Evolutionary conservation across 2,329 filamentous ascomycete species (phyloP).

Genomic region (Aspergillus brasiliensis): DNA sequence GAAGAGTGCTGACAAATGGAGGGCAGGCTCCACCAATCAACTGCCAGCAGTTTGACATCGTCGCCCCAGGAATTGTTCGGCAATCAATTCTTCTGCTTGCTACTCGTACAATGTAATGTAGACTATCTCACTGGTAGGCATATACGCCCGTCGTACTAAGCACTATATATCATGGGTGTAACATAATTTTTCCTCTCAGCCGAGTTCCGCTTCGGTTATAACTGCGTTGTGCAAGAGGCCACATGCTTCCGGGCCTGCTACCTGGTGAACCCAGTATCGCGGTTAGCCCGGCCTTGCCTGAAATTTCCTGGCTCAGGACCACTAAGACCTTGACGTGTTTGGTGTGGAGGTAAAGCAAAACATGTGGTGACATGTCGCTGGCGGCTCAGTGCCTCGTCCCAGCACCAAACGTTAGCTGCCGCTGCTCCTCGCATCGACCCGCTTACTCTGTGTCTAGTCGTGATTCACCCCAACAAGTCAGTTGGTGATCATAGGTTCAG

Average conservation of each 20-base stretch:
- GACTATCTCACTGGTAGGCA: neutral
- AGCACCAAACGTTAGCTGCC: neutral
- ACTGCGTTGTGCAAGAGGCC: neutral
- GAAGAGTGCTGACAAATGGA: constrained; percentile 32
- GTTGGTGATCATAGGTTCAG: too few relatives aligned
- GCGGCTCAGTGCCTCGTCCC: neutral
- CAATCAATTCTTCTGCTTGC: neutral
- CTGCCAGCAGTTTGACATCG: constrained; percentile 20
- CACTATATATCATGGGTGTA: neutral
- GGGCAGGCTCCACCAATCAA: constrained; percentile 24
- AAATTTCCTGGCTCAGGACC: too few relatives aligned
- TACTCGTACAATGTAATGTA: neutral
- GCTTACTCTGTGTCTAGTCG: neutral
- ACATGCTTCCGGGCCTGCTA: neutral
- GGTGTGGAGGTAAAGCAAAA: neutral
- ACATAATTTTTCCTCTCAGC: neutral
- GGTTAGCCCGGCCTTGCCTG: neutral
- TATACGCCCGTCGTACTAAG: neutral
- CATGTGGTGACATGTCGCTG: neutral
- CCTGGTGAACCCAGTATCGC: neutral
- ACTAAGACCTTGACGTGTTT: too few relatives aligned
- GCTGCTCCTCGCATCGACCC: neutral
- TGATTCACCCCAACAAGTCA: neutral
- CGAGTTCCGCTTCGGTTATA: neutral
- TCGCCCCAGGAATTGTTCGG: neutral